These are phyloP conservation scores for Angomonas desouzai DNA, from an alignment of 208 protist species.

Conservation along the genomic window DNA sequence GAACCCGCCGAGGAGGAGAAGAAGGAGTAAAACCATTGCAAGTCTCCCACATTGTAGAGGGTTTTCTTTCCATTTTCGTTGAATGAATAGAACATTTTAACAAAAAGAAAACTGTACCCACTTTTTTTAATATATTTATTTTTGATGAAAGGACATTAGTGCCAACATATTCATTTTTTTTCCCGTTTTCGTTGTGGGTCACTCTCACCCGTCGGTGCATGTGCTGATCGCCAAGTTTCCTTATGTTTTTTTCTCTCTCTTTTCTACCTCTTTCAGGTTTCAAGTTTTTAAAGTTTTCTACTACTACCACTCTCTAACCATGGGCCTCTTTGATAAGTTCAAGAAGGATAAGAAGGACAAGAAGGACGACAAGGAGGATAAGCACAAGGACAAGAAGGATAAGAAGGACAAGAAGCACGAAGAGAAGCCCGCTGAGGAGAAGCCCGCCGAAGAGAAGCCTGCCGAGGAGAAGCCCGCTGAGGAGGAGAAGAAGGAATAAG, in stretches of 20 bases:
- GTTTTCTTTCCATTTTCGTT: constrained; percentile 5
- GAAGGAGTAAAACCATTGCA: neutral
- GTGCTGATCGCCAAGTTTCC: no score
- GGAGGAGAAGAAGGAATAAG: neutral
- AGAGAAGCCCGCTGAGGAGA: constrained; percentile 4
- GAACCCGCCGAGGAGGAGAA: constrained; percentile 6
- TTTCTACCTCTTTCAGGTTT: neutral
- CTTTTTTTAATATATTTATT: constrained; percentile 2
- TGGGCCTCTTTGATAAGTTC: constrained; percentile 10
- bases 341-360: constrained; percentile 6
- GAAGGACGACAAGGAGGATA: neutral
- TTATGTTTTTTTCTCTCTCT: constrained; percentile 11
- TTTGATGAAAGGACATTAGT: no score
- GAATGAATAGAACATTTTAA: neutral
- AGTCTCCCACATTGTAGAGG: neutral
- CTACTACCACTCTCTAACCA: neutral
- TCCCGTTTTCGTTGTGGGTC: no score
- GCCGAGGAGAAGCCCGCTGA: neutral
- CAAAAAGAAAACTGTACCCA: neutral
- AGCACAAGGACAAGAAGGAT: neutral
- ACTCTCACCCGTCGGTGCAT: no score
- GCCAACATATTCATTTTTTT: no score
- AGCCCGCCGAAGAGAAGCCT: constrained; percentile 6
- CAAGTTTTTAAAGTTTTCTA: neutral
- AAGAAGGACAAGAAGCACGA: constrained; percentile 7